Evolutionary conservation across 164 flowering plant genomes (phyloP), one percentile per base, ranked within the genome.

Genomic region (Stephania japonica): DNA sequence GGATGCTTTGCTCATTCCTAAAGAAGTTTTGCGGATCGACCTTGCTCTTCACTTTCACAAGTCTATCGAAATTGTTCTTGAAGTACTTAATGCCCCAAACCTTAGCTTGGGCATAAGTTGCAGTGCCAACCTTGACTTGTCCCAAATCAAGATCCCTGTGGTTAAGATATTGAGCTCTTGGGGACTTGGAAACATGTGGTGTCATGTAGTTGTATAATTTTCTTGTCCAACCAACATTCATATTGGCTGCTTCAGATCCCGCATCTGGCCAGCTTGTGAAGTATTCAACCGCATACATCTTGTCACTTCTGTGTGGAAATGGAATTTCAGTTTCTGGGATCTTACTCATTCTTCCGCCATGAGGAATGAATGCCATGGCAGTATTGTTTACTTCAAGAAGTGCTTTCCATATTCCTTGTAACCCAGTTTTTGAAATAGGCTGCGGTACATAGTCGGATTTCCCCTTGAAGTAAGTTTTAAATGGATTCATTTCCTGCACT

Each of bases 21-120:
- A 85, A 85, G 75, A 81, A 85, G 65, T 85, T 81, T 0, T 56
- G 70, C 0, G 85, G 85, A 74, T 85, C 87, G 63, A 80, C 80
- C 63, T 8, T 68, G 10, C 82, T 75, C 77, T 85, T 85, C 50
- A 83, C 80, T 7, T 69, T 27, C 16, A 78, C 85, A 71, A 85
- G 70, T 62, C 85, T 81, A 0, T 80, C 71, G 21, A 78, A 85
- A 64, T 85, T 83, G 1, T 41, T 71, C 72, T 77, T 81, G 72
- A 76, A 85, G 56, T 83, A 85, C 66, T 73, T 78, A 0, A 6
- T 24, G 9, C 85, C 87, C 71, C 77, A 85, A 56, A 74, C 66
- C 5, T 67, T 74, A 18, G 78, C 83, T 70, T 82, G 71, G n/a
- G 44, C 27, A 14, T 77, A 77, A 49, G 73, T 80, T 6, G 77